phyloP scores from a whole-genome alignment of 306 rosid species.

The Quercus alba region DNA sequence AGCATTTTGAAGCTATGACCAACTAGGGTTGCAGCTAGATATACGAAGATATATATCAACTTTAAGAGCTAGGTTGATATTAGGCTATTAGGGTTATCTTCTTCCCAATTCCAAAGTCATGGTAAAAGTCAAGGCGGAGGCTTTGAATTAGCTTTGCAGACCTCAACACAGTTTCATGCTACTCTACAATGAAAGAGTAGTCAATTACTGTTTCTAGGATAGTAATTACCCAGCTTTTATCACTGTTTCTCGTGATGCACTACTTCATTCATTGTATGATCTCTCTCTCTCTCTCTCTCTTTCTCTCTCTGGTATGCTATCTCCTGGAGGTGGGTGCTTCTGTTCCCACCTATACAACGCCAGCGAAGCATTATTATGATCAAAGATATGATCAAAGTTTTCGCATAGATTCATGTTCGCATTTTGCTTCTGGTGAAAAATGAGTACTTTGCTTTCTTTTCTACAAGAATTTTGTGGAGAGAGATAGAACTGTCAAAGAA shows the following conservation, averaged over 20 bases:
- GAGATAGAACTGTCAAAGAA: slow-evolving; percentile 20
- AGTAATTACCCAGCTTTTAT: background rate
- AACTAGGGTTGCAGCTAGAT: slow-evolving; percentile 12
- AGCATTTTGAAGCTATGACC: slow-evolving; percentile 1
- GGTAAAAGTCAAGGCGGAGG: background rate
- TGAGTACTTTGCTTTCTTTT: slow-evolving; percentile 37
- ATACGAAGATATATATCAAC: background rate
- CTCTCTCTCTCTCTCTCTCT: background rate
- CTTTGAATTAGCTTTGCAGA: background rate
- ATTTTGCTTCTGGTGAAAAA: slow-evolving; percentile 38
- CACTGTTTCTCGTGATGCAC: slow-evolving; percentile 8
- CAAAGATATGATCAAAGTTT: slow-evolving; percentile 21
- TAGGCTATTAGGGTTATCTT: slow-evolving; percentile 8
- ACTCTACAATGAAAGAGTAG: background rate
- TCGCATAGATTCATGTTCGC: slow-evolving; percentile 37
- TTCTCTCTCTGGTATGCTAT: background rate
- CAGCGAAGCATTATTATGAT: slow-evolving; percentile 28
- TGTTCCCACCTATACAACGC: slow-evolving; percentile 40
- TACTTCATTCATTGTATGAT: slow-evolving; percentile 1
- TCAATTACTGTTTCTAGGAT: background rate
- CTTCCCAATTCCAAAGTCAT: slow-evolving; percentile 3
- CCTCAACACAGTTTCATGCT: background rate
- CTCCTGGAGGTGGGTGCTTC: slow-evolving; percentile 35
- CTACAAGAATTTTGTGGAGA: slow-evolving; percentile 20
- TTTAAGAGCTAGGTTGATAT: background rate